phyloP scores from a whole-genome alignment of 2,329 filamentous ascomycete species.

The Monilinia vaccinii-corymbosi region DNA sequence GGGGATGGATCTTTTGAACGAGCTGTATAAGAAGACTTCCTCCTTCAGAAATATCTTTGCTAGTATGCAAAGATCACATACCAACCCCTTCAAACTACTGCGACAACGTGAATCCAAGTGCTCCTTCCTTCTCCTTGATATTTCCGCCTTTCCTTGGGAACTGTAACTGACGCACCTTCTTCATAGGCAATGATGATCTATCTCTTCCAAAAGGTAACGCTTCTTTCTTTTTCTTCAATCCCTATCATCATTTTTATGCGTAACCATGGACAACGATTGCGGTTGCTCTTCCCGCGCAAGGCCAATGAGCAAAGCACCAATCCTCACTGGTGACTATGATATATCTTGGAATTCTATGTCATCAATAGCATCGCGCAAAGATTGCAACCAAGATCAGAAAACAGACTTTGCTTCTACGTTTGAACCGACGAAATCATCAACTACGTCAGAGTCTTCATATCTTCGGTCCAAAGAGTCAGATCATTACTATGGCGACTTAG shows the following conservation, averaged over 20 bases:
- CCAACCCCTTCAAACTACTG: not conserved
- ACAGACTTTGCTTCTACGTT: not conserved
- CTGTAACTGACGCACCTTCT: slow-evolving; percentile 15
- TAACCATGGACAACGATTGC: slow-evolving; percentile 9
- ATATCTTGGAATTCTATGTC: not conserved
- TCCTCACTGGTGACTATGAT: not conserved
- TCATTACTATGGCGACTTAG: not conserved
- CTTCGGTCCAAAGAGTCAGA: not conserved
- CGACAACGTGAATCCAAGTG: not conserved
- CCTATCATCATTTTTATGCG: slow-evolving; percentile 4
- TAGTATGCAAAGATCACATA: not conserved
- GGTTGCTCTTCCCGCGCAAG: slow-evolving; percentile 2
- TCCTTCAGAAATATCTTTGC: not conserved
- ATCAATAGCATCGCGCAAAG: not conserved
- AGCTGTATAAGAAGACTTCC: not conserved
- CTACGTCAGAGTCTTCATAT: not conserved
- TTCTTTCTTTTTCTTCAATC: slow-evolving; percentile 10
- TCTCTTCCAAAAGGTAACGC: slow-evolving; percentile 53
- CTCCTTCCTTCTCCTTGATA: slow-evolving; percentile 1
- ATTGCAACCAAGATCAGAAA: not conserved
- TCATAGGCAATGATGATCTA: slow-evolving; percentile 51
- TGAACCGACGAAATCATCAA: not conserved
- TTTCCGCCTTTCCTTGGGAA: not conserved
- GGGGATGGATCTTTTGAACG: not conserved
- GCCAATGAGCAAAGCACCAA: not conserved